These are phyloP conservation scores for Trametes gibbosa DNA, from an alignment of 768 basidiomycete genomes.

Conservation along the genomic window DNA sequence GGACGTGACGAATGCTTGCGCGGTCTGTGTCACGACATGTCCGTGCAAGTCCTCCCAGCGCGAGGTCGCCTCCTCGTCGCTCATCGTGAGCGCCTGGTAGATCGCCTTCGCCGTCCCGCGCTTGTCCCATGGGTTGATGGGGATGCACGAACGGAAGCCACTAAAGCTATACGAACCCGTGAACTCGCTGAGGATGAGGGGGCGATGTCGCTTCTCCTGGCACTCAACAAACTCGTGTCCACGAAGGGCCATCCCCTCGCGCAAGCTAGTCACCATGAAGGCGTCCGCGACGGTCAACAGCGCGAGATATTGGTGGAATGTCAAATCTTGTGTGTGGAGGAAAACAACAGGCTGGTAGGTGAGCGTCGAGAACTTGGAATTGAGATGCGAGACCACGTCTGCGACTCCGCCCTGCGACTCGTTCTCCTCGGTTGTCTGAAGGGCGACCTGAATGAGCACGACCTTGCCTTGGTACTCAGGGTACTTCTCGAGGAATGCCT, in stretches of 20 bases:
- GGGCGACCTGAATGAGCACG: conserved; percentile 83
- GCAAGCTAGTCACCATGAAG: conserved; percentile 78
- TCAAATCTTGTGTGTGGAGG: conserved; percentile 79
- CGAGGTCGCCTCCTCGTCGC: conserved; percentile 62
- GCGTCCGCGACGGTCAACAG: conserved; percentile 80
- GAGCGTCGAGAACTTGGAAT: conserved; percentile 77
- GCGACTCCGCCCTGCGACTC: conserved; percentile 72
- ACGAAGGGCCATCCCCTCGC: conserved; percentile 86
- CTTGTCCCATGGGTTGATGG: conserved; percentile 83
- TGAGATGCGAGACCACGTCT: conserved; percentile 76
- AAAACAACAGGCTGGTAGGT: conserved; percentile 89
- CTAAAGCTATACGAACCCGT: conserved; percentile 85
- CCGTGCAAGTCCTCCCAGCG: conserved; percentile 87
- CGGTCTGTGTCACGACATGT: conserved; percentile 84
- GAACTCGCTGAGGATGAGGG: conserved; percentile 84
- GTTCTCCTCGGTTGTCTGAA: conserved; percentile 77
- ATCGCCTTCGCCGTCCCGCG: conserved; percentile 85
- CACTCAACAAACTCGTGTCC: conserved; percentile 86
- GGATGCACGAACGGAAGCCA: conserved; percentile 83
- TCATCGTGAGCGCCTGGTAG: conserved; percentile 74
- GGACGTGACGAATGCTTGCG: conserved; percentile 76
- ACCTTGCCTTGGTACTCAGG: conserved; percentile 82
- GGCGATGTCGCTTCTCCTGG: conserved; percentile 65
- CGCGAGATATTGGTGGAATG: conserved; percentile 83
- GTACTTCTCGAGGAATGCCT: conserved; percentile 72